Conservation (phyloP, 2,329 filamentous ascomycete genomes). For the Phyllosticta capitalensis region DNA sequence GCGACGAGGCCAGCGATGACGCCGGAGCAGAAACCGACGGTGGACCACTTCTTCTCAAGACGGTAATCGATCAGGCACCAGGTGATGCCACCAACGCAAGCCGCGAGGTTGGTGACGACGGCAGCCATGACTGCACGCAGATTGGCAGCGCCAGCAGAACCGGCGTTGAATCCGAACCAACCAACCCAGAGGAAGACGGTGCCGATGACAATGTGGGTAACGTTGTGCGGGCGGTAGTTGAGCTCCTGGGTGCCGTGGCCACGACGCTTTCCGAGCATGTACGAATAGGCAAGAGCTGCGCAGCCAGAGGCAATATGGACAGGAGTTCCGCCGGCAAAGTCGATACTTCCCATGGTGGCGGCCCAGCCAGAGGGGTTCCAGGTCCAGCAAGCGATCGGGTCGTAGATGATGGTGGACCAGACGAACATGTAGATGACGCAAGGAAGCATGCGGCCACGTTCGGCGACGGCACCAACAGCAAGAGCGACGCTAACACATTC, state of each 20-base stretch:
- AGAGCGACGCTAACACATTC: constrained; percentile 56
- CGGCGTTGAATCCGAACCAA: constrained; percentile 93
- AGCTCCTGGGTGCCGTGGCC: constrained; percentile 81
- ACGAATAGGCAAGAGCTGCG: constrained; percentile 78
- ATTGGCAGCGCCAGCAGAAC: constrained; percentile 71
- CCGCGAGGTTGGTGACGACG: constrained; percentile 75
- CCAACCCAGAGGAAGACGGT: constrained; percentile 93
- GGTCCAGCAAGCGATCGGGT: constrained; percentile 90
- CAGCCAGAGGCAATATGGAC: constrained; percentile 80
- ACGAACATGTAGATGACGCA: constrained; percentile 89
- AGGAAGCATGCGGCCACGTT: constrained; percentile 79
- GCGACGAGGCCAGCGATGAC: constrained; percentile 79
- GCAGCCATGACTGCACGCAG: constrained; percentile 79
- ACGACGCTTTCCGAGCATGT: constrained; percentile 79
- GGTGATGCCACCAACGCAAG: constrained; percentile 74
- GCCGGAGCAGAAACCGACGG: constrained; percentile 86
- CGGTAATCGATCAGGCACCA: constrained; percentile 87
- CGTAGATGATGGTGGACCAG: constrained; percentile 84
- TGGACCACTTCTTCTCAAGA: constrained; percentile 84
- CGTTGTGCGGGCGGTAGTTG: constrained; percentile 88
- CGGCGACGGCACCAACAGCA: constrained; percentile 74
- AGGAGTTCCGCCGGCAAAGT: constrained; percentile 84
- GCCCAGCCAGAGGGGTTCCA: constrained; percentile 83
- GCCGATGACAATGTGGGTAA: constrained; percentile 83
- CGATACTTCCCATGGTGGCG: constrained; percentile 67